A percentile compares a stretch with the other conserved stretches of the same genome.
phyloP scores from a whole-genome alignment of 495 filamentous ascomycete species.

The Trichoderma parareesei region DNA sequence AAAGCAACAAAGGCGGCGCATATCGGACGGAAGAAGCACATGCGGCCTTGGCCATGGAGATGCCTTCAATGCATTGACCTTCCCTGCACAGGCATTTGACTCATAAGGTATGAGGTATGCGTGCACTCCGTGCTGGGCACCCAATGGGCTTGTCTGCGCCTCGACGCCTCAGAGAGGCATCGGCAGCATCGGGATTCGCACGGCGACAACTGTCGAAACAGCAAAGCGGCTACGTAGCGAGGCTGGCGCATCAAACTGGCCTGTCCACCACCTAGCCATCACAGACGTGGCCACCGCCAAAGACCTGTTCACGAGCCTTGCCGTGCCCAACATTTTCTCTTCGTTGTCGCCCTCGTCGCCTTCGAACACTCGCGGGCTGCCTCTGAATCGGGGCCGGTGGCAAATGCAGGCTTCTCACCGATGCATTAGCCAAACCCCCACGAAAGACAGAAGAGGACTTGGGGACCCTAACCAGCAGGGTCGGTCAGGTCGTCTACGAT shows the following conservation, averaged over 20 bases:
- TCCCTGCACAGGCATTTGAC: neutral
- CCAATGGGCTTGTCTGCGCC: neutral
- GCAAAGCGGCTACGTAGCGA: neutral
- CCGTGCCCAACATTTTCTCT: neutral
- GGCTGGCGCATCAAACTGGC: neutral
- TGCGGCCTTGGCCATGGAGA: neutral
- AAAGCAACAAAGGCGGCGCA: neutral
- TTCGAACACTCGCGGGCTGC: neutral
- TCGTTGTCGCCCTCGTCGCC: neutral
- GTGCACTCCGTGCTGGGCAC: neutral
- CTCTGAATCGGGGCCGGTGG: neutral
- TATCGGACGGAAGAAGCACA: neutral
- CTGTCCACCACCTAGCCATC: neutral
- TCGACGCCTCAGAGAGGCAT: neutral
- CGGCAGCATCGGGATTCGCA: neutral
- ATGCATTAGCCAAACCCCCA: neutral
- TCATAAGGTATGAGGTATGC: neutral
- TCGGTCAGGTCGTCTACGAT: neutral
- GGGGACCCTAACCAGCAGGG: neutral
- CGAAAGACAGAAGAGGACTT: neutral
- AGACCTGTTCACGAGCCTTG: neutral
- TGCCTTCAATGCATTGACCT: neutral
- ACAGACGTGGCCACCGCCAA: neutral
- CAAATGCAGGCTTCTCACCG: slow-evolving; percentile 2
- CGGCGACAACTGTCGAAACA: neutral